A percentile compares a stretch with the other conserved stretches of the same genome.
phyloP scores from a whole-genome alignment of 2,329 filamentous ascomycete genomes.

The Calonectria ilicicola region DNA sequence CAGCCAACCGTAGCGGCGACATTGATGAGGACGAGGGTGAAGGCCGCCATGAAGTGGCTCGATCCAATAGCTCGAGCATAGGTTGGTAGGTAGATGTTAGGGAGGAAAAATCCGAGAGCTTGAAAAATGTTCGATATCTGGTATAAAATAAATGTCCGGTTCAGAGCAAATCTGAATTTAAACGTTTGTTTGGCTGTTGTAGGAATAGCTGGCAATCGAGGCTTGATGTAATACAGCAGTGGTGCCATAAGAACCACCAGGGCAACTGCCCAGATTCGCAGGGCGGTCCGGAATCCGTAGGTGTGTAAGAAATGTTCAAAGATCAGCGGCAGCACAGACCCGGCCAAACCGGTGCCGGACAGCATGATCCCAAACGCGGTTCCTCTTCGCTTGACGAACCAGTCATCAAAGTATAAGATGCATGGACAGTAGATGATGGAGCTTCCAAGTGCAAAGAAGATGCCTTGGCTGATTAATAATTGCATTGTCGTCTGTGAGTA shows the following conservation, averaged over 20 bases:
- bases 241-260: neutral
- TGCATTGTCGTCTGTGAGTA: neutral
- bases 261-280: neutral
- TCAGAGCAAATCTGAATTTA: neutral
- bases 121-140: neutral
- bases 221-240: slow-evolving; percentile 6
- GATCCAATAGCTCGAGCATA: neutral
- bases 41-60: neutral
- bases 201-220: neutral
- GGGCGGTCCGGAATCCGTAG: neutral
- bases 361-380: neutral
- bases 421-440: neutral
- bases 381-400: slow-evolving; percentile 3
- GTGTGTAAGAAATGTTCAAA: neutral
- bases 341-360: neutral
- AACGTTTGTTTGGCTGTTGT: neutral
- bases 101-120: neutral
- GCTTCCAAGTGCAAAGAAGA: slow-evolving; percentile 1
- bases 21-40: slow-evolving; percentile 4
- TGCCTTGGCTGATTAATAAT: neutral
- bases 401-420: neutral
- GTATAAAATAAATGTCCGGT: neutral
- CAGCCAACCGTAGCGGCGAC: neutral
- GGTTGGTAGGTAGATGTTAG: neutral
- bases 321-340: neutral